Evolutionary conservation across 352 stramenopile species (phyloP), one percentile per base, ranked within the genome.

Genomic region (Globisporangium abappressorium): DNA sequence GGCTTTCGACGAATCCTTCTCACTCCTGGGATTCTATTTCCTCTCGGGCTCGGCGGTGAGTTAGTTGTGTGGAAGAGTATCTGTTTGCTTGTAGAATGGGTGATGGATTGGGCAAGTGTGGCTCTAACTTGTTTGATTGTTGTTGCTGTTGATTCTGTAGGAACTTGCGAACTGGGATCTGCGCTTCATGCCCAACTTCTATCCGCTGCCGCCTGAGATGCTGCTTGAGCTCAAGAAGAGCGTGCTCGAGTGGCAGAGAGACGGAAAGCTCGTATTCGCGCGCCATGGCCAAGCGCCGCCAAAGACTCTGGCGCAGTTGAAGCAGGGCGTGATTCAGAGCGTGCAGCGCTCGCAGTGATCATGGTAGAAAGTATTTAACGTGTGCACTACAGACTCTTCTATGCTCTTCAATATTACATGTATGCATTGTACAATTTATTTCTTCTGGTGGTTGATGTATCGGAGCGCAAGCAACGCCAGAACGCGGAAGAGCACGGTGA

Each of bases 1-100:
- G 70, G 84, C 84, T 8, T 78, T 92, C 28, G 82, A 90, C 51
- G 59, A 58, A 2, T 72, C 71, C 2, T 81, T 77, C 18, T 57
- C 73, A 2, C 72, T 86, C 2, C 61, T 91, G 4, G 84, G 84
- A 2, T 92, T 88, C 47, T 92, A 92, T 51, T 84, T 81, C 24
- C 51, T 89, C 5, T 79, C 66, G 0, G 68, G 73, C n/a, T 71
- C 72, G n/a, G 67, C 66, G 66, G 75, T 80, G 63, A 22, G 73
- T 49, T 49, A 20, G 73, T 49, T 49, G 43, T 70, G 20, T 5
- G 9, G 3, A 28, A 22, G 14, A 20, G 20, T 28, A 18, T 20
- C 9, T 24, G 14, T 41, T 22, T 66, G 7, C 2, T 51, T 60
- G 26, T 26, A 9, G 20, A 36, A 15, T 30, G 0, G 20, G 20